Base-by-base conservation (phyloP, 495 filamentous ascomycete genomes). In the Podospora sp. region DNA sequence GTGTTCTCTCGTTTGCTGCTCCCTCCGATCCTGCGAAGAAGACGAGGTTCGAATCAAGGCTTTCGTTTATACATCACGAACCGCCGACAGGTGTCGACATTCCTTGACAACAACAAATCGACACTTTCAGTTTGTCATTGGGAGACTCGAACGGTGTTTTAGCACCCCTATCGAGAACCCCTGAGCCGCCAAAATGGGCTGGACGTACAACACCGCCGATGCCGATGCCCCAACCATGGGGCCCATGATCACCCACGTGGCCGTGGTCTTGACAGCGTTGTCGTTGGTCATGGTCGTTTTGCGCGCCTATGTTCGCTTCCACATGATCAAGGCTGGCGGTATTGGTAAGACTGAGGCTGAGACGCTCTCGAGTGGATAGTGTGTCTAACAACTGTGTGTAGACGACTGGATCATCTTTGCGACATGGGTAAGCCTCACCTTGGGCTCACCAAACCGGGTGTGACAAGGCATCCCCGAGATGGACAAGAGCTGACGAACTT, bases 361-460 rank as follows among this genome's bases (percentile, higher is more conserved):
- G 29, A 33, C 29, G 8, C 29, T 33, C 8, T 8, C 3, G 29
- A 3, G 29, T 8, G 29, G 8, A 33, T 33, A 33, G 8, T 33
- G 29, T 33, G 29, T 4, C 29, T 33, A 8, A 8, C 16, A 14
- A n/a, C 27, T 11, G 61, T 27, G 18, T 11, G 12, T 49, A 78
- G 78, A 81, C 69, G 79, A 81, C 70, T 80, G 75, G 72, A 67
- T 77, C 16, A 79, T 80, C 62, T 61, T 78, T 18, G 50, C 71
- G 9, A 70, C 77, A 36, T 81, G 79, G 79, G 75, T 80, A 66
- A 60, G 71, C 70, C 6, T 4, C 46, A 51, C 6, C 1, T 2
- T 14, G 59, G 1, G 22, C 7, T 24, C 14, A 33, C 1, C 12
- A n/a, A n/a, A n/a, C n/a, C n/a, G n/a, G n/a, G n/a, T n/a, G n/a